phyloP scores from a whole-genome alignment of 1,284 basidiomycete species.

The Ustilago loliicola region DNA sequence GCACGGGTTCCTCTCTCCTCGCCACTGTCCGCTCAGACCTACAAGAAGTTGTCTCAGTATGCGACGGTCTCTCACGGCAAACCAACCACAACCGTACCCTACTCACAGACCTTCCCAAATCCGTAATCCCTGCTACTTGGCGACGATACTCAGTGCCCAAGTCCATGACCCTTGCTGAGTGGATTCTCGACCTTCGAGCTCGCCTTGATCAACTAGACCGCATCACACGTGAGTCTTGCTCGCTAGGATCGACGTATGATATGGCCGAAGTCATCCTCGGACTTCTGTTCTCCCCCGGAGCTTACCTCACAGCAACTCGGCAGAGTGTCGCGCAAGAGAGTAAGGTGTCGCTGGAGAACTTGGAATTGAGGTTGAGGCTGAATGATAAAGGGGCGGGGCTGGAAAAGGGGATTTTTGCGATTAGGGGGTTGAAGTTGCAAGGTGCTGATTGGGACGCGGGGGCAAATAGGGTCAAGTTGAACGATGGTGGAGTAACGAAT shows the following conservation, averaged over 20 bases:
- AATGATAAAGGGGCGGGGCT: constrained; percentile 37
- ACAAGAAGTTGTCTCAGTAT: constrained; percentile 56
- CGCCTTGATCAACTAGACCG: constrained; percentile 57
- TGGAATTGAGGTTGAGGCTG: constrained; percentile 53
- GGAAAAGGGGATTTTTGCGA: constrained; percentile 71
- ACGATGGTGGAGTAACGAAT: constrained; percentile 57
- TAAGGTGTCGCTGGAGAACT: constrained; percentile 60
- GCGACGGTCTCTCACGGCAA: constrained; percentile 55
- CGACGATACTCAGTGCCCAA: constrained; percentile 55
- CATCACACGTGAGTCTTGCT: constrained; percentile 28
- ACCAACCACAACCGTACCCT: constrained; percentile 65
- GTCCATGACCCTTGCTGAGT: constrained; percentile 56
- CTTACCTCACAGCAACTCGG: constrained; percentile 68
- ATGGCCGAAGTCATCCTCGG: constrained; percentile 60
- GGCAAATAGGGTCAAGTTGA: constrained; percentile 34
- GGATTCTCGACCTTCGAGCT: constrained; percentile 63
- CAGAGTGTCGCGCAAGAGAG: constrained; percentile 63
- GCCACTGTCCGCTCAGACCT: constrained; percentile 57
- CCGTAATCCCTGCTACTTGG: constrained; percentile 60
- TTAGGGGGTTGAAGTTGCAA: constrained; percentile 62
- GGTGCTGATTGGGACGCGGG: constrained; percentile 57
- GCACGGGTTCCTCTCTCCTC: constrained; percentile 52
- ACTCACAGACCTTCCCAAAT: constrained; percentile 60
- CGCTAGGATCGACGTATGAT: constrained; percentile 41
- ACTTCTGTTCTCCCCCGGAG: constrained; percentile 61